Evolutionary conservation across 78 protist genomes (phyloP).

Genomic region (Pigoraptor vietnamica): DNA sequence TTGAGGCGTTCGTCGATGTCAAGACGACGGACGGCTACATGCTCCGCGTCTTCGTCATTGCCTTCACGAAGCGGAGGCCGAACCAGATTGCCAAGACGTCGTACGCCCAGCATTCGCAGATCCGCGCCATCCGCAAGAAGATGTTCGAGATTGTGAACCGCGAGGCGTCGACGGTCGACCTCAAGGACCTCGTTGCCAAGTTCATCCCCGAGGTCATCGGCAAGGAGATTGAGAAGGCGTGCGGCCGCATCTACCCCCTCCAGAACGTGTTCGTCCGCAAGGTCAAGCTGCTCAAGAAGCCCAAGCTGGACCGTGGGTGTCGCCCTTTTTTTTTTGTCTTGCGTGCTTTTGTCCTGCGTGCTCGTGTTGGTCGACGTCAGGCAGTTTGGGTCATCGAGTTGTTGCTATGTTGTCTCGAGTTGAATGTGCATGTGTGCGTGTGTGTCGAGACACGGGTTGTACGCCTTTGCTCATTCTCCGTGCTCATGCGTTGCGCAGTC

Average conservation of each 20-base stretch:
- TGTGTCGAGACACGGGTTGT: too few relatives aligned
- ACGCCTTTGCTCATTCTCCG: too few relatives aligned
- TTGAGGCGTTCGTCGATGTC: constrained; percentile 86
- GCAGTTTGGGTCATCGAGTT: neutral
- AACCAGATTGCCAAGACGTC: constrained; percentile 79
- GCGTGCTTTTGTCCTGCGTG: too few relatives aligned
- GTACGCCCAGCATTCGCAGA: constrained; percentile 89
- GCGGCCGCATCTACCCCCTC: constrained; percentile 90
- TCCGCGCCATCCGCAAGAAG: constrained; percentile 83
- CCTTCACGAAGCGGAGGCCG: constrained; percentile 85
- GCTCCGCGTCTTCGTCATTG: constrained; percentile 92
- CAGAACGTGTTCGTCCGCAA: constrained; percentile 93
- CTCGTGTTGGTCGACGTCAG: too few relatives aligned
- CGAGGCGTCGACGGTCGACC: constrained; percentile 56
- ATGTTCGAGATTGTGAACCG: constrained; percentile 89
- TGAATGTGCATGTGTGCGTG: too few relatives aligned
- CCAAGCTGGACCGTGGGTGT: constrained; percentile 69
- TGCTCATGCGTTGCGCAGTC: too few relatives aligned
- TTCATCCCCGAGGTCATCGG: constrained; percentile 84
- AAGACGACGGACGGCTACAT: constrained; percentile 86
- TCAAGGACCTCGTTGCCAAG: constrained; percentile 80
- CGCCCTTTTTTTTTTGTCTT: neutral
- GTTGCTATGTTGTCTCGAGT: too few relatives aligned
- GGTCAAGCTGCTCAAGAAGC: constrained; percentile 91
- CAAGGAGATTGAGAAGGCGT: constrained; percentile 81